These are phyloP conservation scores for Colletotrichum filicis DNA, from an alignment of 2,329 filamentous ascomycete species.

Conservation along the genomic window DNA sequence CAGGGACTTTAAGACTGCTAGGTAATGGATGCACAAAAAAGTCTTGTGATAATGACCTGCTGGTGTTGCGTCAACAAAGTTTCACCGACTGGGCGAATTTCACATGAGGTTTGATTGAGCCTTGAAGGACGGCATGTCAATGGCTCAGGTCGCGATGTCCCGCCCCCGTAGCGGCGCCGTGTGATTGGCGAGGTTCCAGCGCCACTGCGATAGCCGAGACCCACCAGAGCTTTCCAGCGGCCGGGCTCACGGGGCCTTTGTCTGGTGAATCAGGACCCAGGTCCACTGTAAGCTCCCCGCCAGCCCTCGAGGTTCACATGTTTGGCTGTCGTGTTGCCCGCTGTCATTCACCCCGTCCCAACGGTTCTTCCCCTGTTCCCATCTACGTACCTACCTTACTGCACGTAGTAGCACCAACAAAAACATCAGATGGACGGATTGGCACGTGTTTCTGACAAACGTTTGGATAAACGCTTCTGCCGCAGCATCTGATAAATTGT, in stretches of 20 bases:
- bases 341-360: slow-evolving; percentile 21
- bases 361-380: slow-evolving; percentile 8
- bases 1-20: not conserved
- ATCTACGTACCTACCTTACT: not conserved
- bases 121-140: not conserved
- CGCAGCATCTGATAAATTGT: slow-evolving; percentile 1
- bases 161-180: slow-evolving; percentile 29
- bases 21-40: too few relatives aligned
- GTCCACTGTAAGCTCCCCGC: not conserved
- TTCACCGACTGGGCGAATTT: slow-evolving; percentile 32
- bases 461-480: slow-evolving; percentile 9
- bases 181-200: slow-evolving; percentile 35
- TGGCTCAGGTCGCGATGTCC: slow-evolving; percentile 20
- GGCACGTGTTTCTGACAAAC: slow-evolving; percentile 21
- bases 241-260: slow-evolving; percentile 22
- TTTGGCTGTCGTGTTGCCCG: not conserved
- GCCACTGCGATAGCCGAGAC: slow-evolving; percentile 34
- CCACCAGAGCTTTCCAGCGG: slow-evolving; percentile 30
- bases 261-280: not conserved
- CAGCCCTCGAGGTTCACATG: slow-evolving; percentile 17
- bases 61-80: slow-evolving; percentile 13
- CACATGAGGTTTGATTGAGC: slow-evolving; percentile 23
- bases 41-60: slow-evolving; percentile 1
- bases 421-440: slow-evolving; percentile 20
- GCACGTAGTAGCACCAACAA: not conserved